Evolutionary conservation across 2,329 filamentous ascomycete species (phyloP).

Genomic region (Davidsoniella eucalypti): DNA sequence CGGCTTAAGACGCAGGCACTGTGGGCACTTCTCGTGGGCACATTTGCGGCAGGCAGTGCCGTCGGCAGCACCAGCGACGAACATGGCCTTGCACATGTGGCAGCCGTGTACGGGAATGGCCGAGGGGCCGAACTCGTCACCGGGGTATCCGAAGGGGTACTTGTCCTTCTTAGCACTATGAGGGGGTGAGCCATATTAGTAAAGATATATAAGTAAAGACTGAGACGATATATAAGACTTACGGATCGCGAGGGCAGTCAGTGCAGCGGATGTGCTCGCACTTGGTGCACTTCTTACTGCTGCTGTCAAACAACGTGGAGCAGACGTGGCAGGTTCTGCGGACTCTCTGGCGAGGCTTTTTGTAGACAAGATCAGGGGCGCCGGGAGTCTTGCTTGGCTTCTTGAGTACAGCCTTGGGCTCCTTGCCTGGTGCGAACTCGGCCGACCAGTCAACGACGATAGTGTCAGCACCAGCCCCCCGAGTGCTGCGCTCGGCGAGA

Average conservation of each 20-base stretch:
- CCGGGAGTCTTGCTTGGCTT: slow-evolving; percentile 45
- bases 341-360: slow-evolving; percentile 55
- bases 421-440: slow-evolving; percentile 21
- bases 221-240: slow-evolving; percentile 24
- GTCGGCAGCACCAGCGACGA: slow-evolving; percentile 32
- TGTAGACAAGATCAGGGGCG: slow-evolving; percentile 55
- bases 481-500: slow-evolving; percentile 31
- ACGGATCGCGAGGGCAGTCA: slow-evolving; percentile 67
- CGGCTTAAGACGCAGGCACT: slow-evolving; percentile 41
- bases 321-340: slow-evolving; percentile 66
- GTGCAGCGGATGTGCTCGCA: slow-evolving; percentile 64
- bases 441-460: slow-evolving; percentile 24
- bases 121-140: slow-evolving; percentile 40
- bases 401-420: slow-evolving; percentile 32
- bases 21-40: slow-evolving; percentile 39
- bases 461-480: slow-evolving; percentile 29
- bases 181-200: slow-evolving; percentile 6
- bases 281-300: slow-evolving; percentile 44
- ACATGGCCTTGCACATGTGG: slow-evolving; percentile 44
- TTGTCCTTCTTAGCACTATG: slow-evolving; percentile 47
- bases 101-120: slow-evolving; percentile 41
- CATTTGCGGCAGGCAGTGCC: slow-evolving; percentile 43
- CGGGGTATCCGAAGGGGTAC: slow-evolving; percentile 54
- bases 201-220: not conserved
- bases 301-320: slow-evolving; percentile 39